Conservation (phyloP, 2,329 filamentous ascomycete species). For the Aspergillus puulaauensis region DNA sequence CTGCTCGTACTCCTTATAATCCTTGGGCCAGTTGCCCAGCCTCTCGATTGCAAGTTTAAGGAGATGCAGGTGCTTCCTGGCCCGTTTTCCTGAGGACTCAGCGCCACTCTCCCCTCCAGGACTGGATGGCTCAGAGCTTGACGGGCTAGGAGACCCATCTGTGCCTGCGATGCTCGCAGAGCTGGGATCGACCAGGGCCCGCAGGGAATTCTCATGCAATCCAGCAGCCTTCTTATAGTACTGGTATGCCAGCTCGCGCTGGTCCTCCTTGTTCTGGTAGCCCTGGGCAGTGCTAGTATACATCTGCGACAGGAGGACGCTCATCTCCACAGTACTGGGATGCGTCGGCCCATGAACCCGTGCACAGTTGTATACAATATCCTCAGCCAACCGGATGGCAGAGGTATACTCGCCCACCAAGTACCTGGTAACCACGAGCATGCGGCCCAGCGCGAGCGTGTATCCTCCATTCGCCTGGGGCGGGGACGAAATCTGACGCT, state of each 20-base stretch:
- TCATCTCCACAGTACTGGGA: constrained; percentile 49
- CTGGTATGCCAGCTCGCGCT: constrained; percentile 34
- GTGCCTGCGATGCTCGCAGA: not conserved
- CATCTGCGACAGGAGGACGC: constrained; percentile 50
- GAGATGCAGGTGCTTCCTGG: constrained; percentile 37
- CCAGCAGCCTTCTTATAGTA: constrained; percentile 42
- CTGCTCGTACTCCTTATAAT: constrained; percentile 48
- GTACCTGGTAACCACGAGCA: constrained; percentile 53
- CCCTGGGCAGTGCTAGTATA: constrained; percentile 48
- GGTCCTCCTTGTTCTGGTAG: constrained; percentile 33
- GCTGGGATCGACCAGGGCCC: constrained; percentile 34
- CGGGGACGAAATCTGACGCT: constrained; percentile 33
- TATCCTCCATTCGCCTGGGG: constrained; percentile 38
- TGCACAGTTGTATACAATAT: constrained; percentile 57
- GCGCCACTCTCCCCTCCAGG: not conserved
- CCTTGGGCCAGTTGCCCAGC: constrained; percentile 46
- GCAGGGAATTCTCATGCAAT: constrained; percentile 41
- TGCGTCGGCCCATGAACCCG: constrained; percentile 53
- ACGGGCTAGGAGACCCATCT: not conserved
- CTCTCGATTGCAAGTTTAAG: constrained; percentile 41
- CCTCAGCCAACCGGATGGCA: constrained; percentile 51
- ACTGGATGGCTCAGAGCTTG: not conserved
- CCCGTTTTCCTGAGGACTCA: constrained; percentile 23
- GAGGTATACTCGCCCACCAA: constrained; percentile 46
- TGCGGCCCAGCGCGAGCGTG: constrained; percentile 43